Conservation (phyloP, 352 stramenopile species). For the Elongisporangium senticosum region DNA sequence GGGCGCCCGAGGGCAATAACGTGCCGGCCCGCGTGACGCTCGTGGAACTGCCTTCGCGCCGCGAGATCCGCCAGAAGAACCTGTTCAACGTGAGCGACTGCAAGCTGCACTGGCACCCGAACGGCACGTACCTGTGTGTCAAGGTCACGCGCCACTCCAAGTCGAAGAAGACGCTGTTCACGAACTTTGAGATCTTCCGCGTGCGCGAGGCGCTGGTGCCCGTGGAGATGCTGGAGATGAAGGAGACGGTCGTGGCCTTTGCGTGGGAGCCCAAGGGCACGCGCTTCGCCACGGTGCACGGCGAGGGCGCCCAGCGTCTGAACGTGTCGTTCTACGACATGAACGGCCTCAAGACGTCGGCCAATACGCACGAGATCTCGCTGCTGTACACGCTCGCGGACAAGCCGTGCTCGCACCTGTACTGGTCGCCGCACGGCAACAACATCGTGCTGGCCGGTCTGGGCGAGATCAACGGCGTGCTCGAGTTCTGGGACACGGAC, state of each 20-base stretch:
- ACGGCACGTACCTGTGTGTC: conserved; percentile 92
- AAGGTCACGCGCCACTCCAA: conserved; percentile 87
- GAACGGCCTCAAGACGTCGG: conserved; percentile 38
- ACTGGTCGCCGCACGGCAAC: conserved; percentile 94
- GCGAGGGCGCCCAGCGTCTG: conserved; percentile 88
- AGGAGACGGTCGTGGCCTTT: conserved; percentile 95
- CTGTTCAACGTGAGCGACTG: conserved; percentile 96
- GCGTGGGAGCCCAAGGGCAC: conserved; percentile 95
- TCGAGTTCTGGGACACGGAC: conserved; percentile 98
- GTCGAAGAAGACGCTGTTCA: conserved; percentile 98
- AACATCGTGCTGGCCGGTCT: conserved; percentile 94
- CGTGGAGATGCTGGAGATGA: conserved; percentile 98
- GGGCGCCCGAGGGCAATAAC: conserved; percentile 93
- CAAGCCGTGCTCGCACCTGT: conserved; percentile 94
- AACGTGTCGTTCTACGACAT: conserved; percentile 98
- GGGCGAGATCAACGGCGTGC: conserved; percentile 92
- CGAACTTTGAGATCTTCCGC: conserved; percentile 98
- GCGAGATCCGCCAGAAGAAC: conserved; percentile 97
- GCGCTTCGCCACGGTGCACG: conserved; percentile 96
- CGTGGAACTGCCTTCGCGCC: conserved; percentile 93
- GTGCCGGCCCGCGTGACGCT: conserved; percentile 96
- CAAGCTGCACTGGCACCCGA: conserved; percentile 95
- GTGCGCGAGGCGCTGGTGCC: conserved; percentile 93
- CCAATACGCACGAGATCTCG: conserved; percentile 88
- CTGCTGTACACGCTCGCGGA: conserved; percentile 93